Evolutionary conservation across 176 grass and related monocot species (phyloP).

Genomic region (Oryza coarctata): DNA sequence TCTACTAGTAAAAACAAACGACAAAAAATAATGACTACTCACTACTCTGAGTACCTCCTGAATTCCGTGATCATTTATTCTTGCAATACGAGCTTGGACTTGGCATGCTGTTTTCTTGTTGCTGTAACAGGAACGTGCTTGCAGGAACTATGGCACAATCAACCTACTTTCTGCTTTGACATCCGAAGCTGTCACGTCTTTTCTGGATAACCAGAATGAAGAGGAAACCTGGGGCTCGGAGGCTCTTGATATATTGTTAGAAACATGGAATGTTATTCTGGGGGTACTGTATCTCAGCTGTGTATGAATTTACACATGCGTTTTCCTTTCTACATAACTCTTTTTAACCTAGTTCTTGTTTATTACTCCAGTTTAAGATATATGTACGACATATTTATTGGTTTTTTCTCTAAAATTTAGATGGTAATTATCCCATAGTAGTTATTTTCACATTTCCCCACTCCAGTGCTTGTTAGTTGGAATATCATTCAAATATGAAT

Average conservation of each 20-base stretch:
- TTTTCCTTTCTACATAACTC: constrained; percentile 10
- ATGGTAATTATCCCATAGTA: not conserved
- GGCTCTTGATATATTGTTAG: constrained; percentile 90
- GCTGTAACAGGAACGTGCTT: constrained; percentile 35
- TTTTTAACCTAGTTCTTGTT: constrained; percentile 14
- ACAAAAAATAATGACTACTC: not conserved
- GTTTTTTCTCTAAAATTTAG: not conserved
- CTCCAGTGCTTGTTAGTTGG: not conserved
- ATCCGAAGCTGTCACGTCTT: constrained; percentile 79
- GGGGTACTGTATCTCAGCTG: constrained; percentile 53
- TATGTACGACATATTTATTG: constrained; percentile 19
- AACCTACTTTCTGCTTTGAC: constrained; percentile 83
- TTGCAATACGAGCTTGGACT: constrained; percentile 15
- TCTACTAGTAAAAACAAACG: constrained; percentile 13
- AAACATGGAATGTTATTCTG: constrained; percentile 94
- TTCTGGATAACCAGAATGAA: constrained; percentile 65
- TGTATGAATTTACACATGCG: constrained; percentile 1
- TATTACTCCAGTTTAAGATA: not conserved
- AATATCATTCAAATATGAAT: constrained; percentile 1
- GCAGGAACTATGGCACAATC: constrained; percentile 85
- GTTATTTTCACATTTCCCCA: not conserved
- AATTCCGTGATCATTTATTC: constrained; percentile 18
- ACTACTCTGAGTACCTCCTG: constrained; percentile 12
- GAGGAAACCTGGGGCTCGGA: constrained; percentile 90
- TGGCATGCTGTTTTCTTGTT: constrained; percentile 32